Evolutionary conservation across 2,329 filamentous ascomycete species (phyloP), one percentile per base, ranked within the genome.

Genomic region (Taxawa tesnikishii): DNA sequence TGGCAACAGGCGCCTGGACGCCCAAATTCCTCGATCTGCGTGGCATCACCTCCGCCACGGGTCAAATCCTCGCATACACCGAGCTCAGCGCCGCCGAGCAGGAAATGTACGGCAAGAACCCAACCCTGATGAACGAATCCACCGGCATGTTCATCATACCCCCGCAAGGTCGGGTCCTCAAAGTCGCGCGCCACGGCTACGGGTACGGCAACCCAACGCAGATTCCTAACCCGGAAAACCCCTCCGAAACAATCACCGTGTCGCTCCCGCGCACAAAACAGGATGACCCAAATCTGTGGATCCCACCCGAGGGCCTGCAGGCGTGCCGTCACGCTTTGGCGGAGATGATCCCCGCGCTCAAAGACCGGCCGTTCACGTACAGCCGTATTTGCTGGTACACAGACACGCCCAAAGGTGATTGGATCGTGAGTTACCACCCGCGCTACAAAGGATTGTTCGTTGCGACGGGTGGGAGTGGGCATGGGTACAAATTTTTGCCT

Each of bases 1-100:
- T 93, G 3, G 85, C 88, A 0, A 76, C 85, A 0, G 88, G 88
- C 11, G 85, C 88, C 4, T 96, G 88, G 87, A 83, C 82, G 2
- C 72, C 77, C 3, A 68, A 71, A 2, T 66, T 94, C 14, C 60
- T 94, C 34, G 81, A 94, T 54, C 63, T 94, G 1, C 66, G 76
- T 28, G 83, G 83, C 15, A 72, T 81, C 27, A 77, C 76, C 24
- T 71, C 79, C 41, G 81, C 87, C 3, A 93, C 84, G 0, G 88
- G 83, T 10, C 88, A 96, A 48, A 71, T 73, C 1, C 52, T 96
- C 15, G 79, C 71, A 9, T 94, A 92, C 59, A 62, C 94, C 42
- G 66, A 74, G 41, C 68, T 96, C 44, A 79, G 75, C 0, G 60
- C 73, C 11, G 68, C 70, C 4, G 87, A 94, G 56, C 75, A 87